Evolutionary conservation across 306 rosid genomes (phyloP).

Genomic region (Quercus alba): DNA sequence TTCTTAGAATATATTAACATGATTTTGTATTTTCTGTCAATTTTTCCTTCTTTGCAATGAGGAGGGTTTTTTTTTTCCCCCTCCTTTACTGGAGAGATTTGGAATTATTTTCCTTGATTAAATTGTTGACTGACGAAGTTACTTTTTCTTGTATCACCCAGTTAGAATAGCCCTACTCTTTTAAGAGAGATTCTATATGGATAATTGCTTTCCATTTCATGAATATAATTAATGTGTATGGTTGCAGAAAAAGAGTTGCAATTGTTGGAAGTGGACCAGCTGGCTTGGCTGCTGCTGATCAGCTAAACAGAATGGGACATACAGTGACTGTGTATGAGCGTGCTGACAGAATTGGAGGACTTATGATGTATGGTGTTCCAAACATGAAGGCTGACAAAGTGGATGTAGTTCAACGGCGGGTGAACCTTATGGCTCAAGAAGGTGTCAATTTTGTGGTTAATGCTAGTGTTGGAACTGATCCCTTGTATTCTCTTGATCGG

Average conservation of each 20-base stretch:
- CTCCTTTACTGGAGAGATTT: background rate
- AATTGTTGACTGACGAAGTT: background rate
- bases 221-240: background rate
- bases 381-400: conserved; percentile 86
- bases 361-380: conserved; percentile 99
- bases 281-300: conserved; percentile 99
- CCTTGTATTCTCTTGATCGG: conserved; percentile 58
- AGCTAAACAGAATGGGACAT: conserved; percentile 88
- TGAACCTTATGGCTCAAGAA: conserved; percentile 85
- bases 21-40: background rate
- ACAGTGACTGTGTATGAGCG: conserved; percentile 63
- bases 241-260: conserved; percentile 79
- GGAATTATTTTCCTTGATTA: background rate
- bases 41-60: background rate
- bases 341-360: conserved; percentile 74
- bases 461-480: conserved; percentile 81
- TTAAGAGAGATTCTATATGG: background rate
- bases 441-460: conserved; percentile 80
- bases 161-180: background rate
- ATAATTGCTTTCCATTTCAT: background rate
- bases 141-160: background rate
- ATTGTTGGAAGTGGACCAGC: conserved; percentile 96
- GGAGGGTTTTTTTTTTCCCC: background rate
- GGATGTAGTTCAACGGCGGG: conserved; percentile 86
- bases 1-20: background rate